A percentile compares a stretch with the other conserved stretches of the same genome.
These are phyloP conservation scores for Kodamaea neixiangensis DNA, from an alignment of 805 yeast genomes.

Conservation along the genomic window DNA sequence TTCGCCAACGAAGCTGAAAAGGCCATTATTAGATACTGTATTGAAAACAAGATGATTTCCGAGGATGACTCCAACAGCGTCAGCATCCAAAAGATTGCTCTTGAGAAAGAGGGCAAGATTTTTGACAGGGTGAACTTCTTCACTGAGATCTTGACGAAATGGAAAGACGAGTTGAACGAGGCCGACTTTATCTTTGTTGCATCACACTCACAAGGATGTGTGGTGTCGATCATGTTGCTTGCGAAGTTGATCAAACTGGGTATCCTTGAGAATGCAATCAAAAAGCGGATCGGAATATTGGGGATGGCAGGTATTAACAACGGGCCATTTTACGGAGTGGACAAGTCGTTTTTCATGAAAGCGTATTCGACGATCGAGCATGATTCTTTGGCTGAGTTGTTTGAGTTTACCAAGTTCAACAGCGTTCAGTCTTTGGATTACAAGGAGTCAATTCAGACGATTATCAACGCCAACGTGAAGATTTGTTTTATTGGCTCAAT, in stretches of 20 bases:
- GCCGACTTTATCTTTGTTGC: conserved; percentile 92
- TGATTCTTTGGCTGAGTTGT: conserved; percentile 81
- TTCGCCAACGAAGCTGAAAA: conserved; percentile 90
- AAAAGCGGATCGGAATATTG: conserved; percentile 63
- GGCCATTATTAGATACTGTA: conserved; percentile 64
- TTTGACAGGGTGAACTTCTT: conserved; percentile 83
- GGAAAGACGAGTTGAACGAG: conserved; percentile 55
- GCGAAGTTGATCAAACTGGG: conserved; percentile 68
- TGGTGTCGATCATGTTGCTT: conserved; percentile 80
- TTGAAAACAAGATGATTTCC: conserved; percentile 39
- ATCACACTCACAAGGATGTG: conserved; percentile 95
- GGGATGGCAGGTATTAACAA: conserved; percentile 96
- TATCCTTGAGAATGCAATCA: conserved; percentile 38
- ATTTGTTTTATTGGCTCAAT: conserved; percentile 83
- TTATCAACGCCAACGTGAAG: conserved; percentile 72
- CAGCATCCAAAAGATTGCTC: conserved; percentile 83
- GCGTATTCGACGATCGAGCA: conserved; percentile 91
- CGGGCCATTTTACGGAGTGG: conserved; percentile 92
- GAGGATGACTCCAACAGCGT: conserved; percentile 33
- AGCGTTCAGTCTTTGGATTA: conserved; percentile 72
- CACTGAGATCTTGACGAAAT: conserved; percentile 66
- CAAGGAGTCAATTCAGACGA: conserved; percentile 61
- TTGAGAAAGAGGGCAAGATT: conserved; percentile 91
- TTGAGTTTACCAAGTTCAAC: conserved; percentile 80
- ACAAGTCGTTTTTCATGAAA: conserved; percentile 76